phyloP scores from a whole-genome alignment of 2,329 filamentous ascomycete species.

The Beauveria scarabaeidicola region DNA sequence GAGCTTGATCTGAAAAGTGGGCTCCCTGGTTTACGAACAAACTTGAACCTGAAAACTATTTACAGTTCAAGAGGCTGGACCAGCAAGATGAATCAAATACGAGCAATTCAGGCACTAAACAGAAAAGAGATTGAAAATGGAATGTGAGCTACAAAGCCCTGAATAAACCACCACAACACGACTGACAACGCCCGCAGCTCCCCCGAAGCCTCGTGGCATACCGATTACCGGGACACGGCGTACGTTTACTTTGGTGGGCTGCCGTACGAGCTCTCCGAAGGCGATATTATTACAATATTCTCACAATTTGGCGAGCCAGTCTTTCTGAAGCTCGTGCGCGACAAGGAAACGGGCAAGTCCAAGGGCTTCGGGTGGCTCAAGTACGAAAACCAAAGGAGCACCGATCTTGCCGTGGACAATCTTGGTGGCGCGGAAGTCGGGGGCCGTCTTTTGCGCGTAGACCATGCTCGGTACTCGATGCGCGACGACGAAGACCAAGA shows the following conservation, averaged over 20 bases:
- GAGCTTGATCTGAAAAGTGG: conserved; percentile 14
- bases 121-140: conserved; percentile 88
- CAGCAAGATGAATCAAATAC: conserved; percentile 78
- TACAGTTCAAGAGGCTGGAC: background rate
- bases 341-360: conserved; percentile 94
- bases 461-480: conserved; percentile 86
- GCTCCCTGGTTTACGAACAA: conserved; percentile 6
- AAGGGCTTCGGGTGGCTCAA: conserved; percentile 94
- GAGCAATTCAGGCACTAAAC: conserved; percentile 86
- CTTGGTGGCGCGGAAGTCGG: conserved; percentile 77
- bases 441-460: conserved; percentile 74
- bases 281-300: conserved; percentile 93
- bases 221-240: conserved; percentile 94
- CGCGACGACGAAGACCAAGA: conserved; percentile 68
- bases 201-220: conserved; percentile 88
- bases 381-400: conserved; percentile 95
- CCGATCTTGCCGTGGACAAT: conserved; percentile 93
- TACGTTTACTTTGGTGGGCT: conserved; percentile 95
- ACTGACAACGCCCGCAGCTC: conserved; percentile 39
- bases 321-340: conserved; percentile 83
- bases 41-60: conserved; percentile 11
- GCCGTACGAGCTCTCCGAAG: conserved; percentile 86
- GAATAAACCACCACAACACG: background rate
- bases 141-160: conserved; percentile 44
- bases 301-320: conserved; percentile 94